phyloP scores from a whole-genome alignment of 352 stramenopile genomes.

The Phytophthora gonapodyides region DNA sequence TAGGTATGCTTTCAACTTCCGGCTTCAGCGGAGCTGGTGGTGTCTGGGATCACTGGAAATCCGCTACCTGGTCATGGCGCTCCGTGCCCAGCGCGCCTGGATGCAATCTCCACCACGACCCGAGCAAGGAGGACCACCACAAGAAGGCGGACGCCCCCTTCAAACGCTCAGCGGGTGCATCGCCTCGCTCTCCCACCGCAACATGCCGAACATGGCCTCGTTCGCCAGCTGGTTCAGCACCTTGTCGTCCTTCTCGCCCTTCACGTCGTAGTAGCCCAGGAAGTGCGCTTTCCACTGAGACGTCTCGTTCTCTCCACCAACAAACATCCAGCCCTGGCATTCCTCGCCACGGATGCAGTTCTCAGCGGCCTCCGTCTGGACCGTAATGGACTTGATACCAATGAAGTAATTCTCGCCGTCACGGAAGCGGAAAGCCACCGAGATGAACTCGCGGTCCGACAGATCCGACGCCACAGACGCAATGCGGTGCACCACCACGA shows the following conservation, averaged over 20 bases:
- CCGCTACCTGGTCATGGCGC: constrained; percentile 7
- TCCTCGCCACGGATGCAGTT: constrained; percentile 85
- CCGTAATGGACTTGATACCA: constrained; percentile 72
- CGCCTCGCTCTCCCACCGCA: constrained; percentile 86
- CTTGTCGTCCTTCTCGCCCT: constrained; percentile 86
- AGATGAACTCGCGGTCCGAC: constrained; percentile 80
- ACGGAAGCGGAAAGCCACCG: constrained; percentile 71
- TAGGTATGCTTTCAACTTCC: background rate
- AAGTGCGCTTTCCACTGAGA: constrained; percentile 80
- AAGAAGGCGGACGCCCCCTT: constrained; percentile 4
- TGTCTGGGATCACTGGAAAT: background rate
- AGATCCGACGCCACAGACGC: constrained; percentile 73
- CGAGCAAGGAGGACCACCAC: constrained; percentile 1
- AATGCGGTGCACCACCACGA: constrained; percentile 80
- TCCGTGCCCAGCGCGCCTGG: constrained; percentile 2
- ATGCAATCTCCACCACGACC: background rate
- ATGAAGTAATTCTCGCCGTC: constrained; percentile 84
- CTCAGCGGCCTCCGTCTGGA: constrained; percentile 72
- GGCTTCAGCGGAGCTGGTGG: background rate
- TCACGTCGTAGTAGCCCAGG: constrained; percentile 82
- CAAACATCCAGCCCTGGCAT: constrained; percentile 86
- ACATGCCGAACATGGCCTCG: constrained; percentile 86
- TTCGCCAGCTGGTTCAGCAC: constrained; percentile 83
- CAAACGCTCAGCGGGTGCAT: constrained; percentile 83
- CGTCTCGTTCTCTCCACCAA: constrained; percentile 65